A percentile compares a stretch with the other conserved stretches of the same genome.
Evolutionary conservation across 768 basidiomycete species (phyloP).

Genomic region (Lentinula sp.): DNA sequence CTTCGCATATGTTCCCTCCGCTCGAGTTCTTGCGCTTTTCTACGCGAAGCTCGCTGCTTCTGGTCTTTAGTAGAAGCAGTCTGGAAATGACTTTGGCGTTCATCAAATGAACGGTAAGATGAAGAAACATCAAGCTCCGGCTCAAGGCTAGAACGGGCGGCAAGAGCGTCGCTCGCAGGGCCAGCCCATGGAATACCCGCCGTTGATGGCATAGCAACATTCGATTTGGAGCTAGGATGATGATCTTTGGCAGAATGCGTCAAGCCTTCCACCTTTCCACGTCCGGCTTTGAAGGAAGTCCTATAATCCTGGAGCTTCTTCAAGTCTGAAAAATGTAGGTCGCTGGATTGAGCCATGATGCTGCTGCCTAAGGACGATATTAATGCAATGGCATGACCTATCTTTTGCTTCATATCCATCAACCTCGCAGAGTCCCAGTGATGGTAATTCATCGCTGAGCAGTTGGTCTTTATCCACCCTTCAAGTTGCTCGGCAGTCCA

Average conservation of each 20-base stretch:
- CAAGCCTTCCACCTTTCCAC: not conserved
- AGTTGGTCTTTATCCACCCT: conserved; percentile 48
- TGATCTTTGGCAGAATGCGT: not conserved
- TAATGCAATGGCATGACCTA: conserved; percentile 44
- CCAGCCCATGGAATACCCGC: not conserved
- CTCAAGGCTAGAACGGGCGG: not conserved
- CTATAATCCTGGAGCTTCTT: not conserved
- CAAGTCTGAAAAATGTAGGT: not conserved
- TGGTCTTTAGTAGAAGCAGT: not conserved
- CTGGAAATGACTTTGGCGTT: no score
- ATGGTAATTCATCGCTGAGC: conserved; percentile 60
- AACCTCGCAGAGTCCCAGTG: conserved; percentile 38
- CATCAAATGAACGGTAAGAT: not conserved
- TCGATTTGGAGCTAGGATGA: not conserved
- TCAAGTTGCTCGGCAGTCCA: conserved; percentile 56
- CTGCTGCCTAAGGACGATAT: not conserved
- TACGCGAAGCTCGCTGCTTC: not conserved
- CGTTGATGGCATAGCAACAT: not conserved
- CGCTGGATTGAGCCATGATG: not conserved
- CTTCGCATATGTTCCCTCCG: not conserved
- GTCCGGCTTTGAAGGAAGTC: not conserved
- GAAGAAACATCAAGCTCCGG: not conserved
- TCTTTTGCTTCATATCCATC: conserved; percentile 39
- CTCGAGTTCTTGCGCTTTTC: not conserved
- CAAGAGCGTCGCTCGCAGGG: not conserved